A percentile compares a stretch with the other conserved stretches of the same genome.
Evolutionary conservation across 352 stramenopile species (phyloP).

Genomic region (Pythium volutum): DNA sequence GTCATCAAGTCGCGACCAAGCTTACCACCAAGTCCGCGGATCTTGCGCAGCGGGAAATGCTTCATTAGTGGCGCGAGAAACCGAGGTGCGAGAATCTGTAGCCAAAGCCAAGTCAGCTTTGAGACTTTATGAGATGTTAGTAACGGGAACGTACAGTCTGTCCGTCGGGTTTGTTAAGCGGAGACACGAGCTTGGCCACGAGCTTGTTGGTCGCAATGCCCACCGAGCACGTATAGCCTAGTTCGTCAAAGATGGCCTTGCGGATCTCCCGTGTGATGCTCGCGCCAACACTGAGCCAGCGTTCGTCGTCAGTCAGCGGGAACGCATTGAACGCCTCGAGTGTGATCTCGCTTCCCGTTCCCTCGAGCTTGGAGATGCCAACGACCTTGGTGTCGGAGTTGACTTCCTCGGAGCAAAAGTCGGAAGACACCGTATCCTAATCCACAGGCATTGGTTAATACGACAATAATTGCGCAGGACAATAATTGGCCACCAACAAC

Average conservation of each 20-base stretch:
- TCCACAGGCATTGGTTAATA: not conserved
- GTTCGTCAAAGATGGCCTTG: conserved; percentile 46
- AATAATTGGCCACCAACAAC: not conserved
- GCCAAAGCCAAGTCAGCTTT: no score
- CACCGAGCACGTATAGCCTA: conserved; percentile 81
- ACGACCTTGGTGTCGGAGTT: conserved; percentile 76
- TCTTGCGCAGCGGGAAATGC: conserved; percentile 65
- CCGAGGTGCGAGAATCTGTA: conserved; percentile 53
- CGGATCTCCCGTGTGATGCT: conserved; percentile 72
- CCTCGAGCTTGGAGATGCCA: conserved; percentile 43
- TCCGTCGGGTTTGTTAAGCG: conserved; percentile 78
- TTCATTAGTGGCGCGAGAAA: conserved; percentile 68
- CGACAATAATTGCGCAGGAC: not conserved
- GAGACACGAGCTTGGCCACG: conserved; percentile 71
- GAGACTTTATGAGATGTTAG: not conserved
- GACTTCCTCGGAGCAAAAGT: conserved; percentile 52
- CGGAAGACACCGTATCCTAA: conserved; percentile 46
- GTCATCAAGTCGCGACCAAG: conserved; percentile 65
- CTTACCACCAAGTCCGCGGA: conserved; percentile 75
- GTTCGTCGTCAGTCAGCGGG: conserved; percentile 58
- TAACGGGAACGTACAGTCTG: conserved; percentile 42
- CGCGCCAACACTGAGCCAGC: conserved; percentile 64
- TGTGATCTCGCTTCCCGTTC: conserved; percentile 30
- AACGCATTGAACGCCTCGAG: conserved; percentile 36
- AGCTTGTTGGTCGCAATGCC: conserved; percentile 79